Evolutionary conservation across 768 basidiomycete species (phyloP).

Genomic region (Mycena chlorophos): DNA sequence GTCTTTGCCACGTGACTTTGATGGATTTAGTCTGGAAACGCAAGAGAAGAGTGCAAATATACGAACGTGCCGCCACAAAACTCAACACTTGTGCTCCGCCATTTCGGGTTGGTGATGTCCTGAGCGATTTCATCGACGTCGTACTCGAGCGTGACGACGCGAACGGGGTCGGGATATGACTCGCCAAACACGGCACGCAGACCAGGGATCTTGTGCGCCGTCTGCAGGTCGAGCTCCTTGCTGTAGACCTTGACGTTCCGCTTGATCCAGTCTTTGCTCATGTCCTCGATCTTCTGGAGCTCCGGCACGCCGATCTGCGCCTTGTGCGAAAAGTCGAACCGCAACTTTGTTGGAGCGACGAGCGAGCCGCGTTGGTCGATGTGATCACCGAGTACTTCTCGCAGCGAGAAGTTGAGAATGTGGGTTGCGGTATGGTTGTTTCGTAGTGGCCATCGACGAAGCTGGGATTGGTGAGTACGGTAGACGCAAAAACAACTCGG

Average conservation of each 20-base stretch:
- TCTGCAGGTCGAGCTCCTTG: slow-evolving; percentile 77
- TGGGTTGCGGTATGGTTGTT: slow-evolving; percentile 99
- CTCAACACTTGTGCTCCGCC: slow-evolving; percentile 90
- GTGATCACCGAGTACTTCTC: slow-evolving; percentile 94
- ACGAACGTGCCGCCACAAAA: slow-evolving; percentile 98
- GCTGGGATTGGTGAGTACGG: slow-evolving; percentile 38
- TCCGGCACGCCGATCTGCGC: slow-evolving; percentile 77
- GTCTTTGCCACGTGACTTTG: slow-evolving; percentile 91
- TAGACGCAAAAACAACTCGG: neutral
- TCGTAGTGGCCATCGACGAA: slow-evolving; percentile 91
- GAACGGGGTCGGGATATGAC: slow-evolving; percentile 95
- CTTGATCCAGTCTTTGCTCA: slow-evolving; percentile 88
- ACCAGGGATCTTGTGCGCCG: slow-evolving; percentile 87
- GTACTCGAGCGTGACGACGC: slow-evolving; percentile 89
- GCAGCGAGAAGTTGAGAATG: slow-evolving; percentile 91
- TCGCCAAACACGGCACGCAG: slow-evolving; percentile 97
- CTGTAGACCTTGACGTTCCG: slow-evolving; percentile 87
- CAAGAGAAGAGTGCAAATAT: neutral
- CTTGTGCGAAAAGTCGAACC: slow-evolving; percentile 99
- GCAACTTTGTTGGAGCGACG: slow-evolving; percentile 91
- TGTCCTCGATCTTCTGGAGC: slow-evolving; percentile 76
- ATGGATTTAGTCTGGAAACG: slow-evolving; percentile 6
- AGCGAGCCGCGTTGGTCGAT: slow-evolving; percentile 98
- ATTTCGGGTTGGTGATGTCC: slow-evolving; percentile 87
- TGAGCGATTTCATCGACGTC: slow-evolving; percentile 82